Base-by-base conservation (phyloP, 2,329 filamentous ascomycete genomes). In the Ceratocystis lukuohia region DNA sequence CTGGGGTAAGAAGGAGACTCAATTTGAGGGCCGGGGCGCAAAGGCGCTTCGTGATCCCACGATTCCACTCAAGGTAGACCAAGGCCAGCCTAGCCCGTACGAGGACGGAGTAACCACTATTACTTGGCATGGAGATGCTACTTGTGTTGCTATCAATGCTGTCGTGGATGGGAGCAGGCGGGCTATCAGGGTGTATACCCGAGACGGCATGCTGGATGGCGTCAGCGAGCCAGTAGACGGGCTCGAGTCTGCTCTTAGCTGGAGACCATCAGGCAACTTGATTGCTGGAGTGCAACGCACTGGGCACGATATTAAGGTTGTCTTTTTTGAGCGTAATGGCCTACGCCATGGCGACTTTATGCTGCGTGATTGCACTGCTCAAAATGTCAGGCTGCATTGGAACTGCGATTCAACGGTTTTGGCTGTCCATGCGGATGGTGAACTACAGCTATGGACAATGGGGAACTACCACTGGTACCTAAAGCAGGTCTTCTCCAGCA, bases 381-480 rank as follows among this genome's bases (percentile, higher is more conserved):
- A 81, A 62, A 56, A 61, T n/a, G 86, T 96, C 65, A 77, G 78
- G 33, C 78, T 99, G 15, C 81, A 83, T 61, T 99, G 94, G 94
- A 99, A 96, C 73, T 82, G 85, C 3, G 93, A 99, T 74, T 99
- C 94, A 0, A 93, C 87, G 1, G 90, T 96, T 0, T 80, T 99
- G 59, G 91, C 93, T 5, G 86, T 96, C n/a, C 80, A 84, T 1
- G 84, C 92, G 70, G 78, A 79, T 41, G 84, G 91, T 69, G 82
- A 84, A 66, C 78, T 94, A n/a, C 94, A 99, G 73, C 78, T 99
- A 1, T 99, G 94, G 94, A 96, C 91, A 0, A 96, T 88, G 82
- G 89, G 91, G 22, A 99, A 99, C 74, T 99, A 99, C 71, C 90
- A 97, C 74, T 99, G 94, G 84, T 97, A 97, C 74, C 80, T 99